Evolutionary conservation across 1,284 basidiomycete genomes (phyloP).

Genomic region (Pseudozyma sp.): DNA sequence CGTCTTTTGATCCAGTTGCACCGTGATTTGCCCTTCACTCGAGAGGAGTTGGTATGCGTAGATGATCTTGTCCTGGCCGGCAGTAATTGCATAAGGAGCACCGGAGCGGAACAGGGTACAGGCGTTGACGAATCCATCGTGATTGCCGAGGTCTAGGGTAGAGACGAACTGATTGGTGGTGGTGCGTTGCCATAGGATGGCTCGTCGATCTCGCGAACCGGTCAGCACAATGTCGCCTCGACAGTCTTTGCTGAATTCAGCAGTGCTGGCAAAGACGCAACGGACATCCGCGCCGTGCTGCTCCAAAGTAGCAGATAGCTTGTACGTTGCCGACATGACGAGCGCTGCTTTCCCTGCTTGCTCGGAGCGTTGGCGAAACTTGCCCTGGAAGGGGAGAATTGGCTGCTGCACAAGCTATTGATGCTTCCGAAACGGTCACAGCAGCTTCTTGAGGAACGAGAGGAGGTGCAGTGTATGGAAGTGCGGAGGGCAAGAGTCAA

Average conservation of each 20-base stretch:
- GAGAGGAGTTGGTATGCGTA: slow-evolving; percentile 57
- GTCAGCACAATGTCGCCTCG: slow-evolving; percentile 52
- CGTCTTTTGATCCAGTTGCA: slow-evolving; percentile 32
- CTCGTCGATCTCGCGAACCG: slow-evolving; percentile 53
- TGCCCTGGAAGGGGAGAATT: too few relatives aligned
- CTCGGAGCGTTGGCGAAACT: too few relatives aligned
- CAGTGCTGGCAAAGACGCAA: slow-evolving; percentile 46
- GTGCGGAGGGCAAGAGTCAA: slow-evolving; percentile 2
- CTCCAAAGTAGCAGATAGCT: slow-evolving; percentile 53
- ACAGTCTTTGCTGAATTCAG: slow-evolving; percentile 28
- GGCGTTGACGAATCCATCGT: slow-evolving; percentile 65
- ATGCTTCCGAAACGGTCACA: too few relatives aligned
- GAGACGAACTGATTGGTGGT: slow-evolving; percentile 47
- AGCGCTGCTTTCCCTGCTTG: neutral
- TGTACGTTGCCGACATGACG: slow-evolving; percentile 34
- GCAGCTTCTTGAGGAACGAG: neutral
- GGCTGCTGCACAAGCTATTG: too few relatives aligned
- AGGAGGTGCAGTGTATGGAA: slow-evolving; percentile 3
- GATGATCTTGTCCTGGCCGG: slow-evolving; percentile 64
- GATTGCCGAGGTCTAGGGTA: slow-evolving; percentile 41
- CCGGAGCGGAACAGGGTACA: slow-evolving; percentile 33
- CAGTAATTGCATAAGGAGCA: slow-evolving; percentile 49
- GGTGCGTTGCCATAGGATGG: slow-evolving; percentile 45
- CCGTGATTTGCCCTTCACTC: slow-evolving; percentile 13
- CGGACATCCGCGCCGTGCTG: slow-evolving; percentile 62